These are phyloP conservation scores for Dendryphion nanum DNA, from an alignment of 2,329 filamentous ascomycete species.

Conservation along the genomic window DNA sequence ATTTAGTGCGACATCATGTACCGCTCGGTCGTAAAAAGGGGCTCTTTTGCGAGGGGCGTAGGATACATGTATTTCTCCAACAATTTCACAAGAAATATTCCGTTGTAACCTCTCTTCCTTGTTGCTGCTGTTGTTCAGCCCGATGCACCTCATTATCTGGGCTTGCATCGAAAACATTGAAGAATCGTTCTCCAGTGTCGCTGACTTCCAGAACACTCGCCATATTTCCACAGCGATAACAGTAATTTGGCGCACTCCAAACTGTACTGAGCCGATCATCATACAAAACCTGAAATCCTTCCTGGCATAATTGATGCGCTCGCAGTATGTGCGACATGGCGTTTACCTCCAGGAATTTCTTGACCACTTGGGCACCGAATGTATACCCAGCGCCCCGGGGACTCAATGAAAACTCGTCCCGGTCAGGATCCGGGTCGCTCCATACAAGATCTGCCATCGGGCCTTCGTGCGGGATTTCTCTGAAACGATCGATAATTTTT, in stretches of 20 bases:
- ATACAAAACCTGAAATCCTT: constrained; percentile 95
- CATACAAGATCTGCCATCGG: constrained; percentile 99
- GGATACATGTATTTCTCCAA: too few species aligned
- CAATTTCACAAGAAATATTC: constrained; percentile 64
- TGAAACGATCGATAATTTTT: constrained; percentile 98
- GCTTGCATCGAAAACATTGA: constrained; percentile 96
- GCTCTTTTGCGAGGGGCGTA: too few species aligned
- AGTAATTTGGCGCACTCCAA: constrained; percentile 80
- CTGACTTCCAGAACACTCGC: constrained; percentile 96
- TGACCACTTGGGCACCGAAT: constrained; percentile 95
- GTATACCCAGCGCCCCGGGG: constrained; percentile 95
- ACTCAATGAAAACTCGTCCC: constrained; percentile 93
- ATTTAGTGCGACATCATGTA: too few species aligned
- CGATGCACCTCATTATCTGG: constrained; percentile 93
- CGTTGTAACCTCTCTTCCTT: constrained; percentile 69
- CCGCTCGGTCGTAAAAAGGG: too few species aligned
- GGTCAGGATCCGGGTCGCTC: constrained; percentile 96
- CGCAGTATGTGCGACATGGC: constrained; percentile 96
- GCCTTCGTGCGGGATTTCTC: constrained; percentile 96
- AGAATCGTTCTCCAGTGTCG: constrained; percentile 87
- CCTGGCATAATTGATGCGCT: constrained; percentile 97
- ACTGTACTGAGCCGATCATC: constrained; percentile 93
- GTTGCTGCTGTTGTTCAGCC: constrained; percentile 70
- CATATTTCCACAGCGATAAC: constrained; percentile 94
- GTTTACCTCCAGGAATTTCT: constrained; percentile 97